Base-by-base conservation (phyloP, 768 basidiomycete genomes). In the Auricularia sp. region DNA sequence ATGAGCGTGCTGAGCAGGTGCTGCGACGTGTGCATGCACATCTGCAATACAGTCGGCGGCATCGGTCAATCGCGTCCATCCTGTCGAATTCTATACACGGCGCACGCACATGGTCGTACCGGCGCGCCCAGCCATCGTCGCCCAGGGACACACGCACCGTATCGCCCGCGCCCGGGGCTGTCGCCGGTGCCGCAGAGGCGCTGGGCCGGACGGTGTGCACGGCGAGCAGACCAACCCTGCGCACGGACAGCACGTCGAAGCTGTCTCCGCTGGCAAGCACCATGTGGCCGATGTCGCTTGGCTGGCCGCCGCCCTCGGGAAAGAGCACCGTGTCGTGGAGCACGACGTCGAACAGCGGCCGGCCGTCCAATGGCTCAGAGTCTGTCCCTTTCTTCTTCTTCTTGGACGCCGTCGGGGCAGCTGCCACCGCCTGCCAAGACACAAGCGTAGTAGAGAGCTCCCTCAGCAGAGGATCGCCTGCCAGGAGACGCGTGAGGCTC, bases 1-100 rank as follows among this genome's bases (percentile, higher is more conserved):
- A 93, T 78, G n/a, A 92, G 78, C 0, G 90, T 89, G 14, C 90
- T 92, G 29, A 93, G 81, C 54, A 92, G 79, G 67, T 92, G 92
- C 70, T 93, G 92, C 0, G 88, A 87, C 1, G 90, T 92, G 73
- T 94, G 91, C 83, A 90, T 84, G 16, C 85, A 83, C 87, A 90
- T 90, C 88, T 90, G 68, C 54, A 11, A 33, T 51, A 47, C 29
- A 44, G 54, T 29, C 65, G 35, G 29, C 29, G 29, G 29, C 29
- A 29, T 62, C 29, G 45, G 24, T 35, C 24, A 51, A 42, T 61
- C n/a, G 61, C 61, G 56, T 18, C 29, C 29, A 29, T 29, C 29
- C 29, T 29, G 29, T 29, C 29, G 29, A 29, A 42, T 37, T 61
- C 39, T 44, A 21, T 39, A 66, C 51, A 56, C 24, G 33, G 34